Conservation (phyloP, 2,329 filamentous ascomycete genomes). For the Penicillium hordei region DNA sequence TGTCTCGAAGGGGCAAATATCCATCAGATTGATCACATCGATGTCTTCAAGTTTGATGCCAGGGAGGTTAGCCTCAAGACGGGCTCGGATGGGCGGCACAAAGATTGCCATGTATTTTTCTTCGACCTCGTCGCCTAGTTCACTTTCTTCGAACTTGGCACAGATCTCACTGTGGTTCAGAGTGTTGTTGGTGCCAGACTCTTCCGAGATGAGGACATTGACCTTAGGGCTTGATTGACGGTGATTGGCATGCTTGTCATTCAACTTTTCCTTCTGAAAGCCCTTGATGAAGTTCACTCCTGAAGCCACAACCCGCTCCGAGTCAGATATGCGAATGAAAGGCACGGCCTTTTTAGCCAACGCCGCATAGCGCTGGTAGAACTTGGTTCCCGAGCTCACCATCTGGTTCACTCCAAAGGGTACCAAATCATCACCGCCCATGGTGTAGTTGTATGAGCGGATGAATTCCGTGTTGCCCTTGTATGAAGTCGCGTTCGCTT, state of each 20-base stretch:
- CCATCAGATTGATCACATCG: slow-evolving; percentile 75
- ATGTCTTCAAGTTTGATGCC: slow-evolving; percentile 63
- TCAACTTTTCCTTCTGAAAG: slow-evolving; percentile 60
- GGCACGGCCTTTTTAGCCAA: slow-evolving; percentile 61
- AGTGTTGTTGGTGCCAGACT: slow-evolving; percentile 70
- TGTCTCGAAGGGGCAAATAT: slow-evolving; percentile 82
- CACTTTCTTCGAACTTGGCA: slow-evolving; percentile 64
- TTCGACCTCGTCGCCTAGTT: slow-evolving; percentile 48
- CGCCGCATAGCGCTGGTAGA: slow-evolving; percentile 69
- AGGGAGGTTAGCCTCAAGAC: slow-evolving; percentile 67
- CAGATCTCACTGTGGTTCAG: slow-evolving; percentile 70
- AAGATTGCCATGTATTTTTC: slow-evolving; percentile 63
- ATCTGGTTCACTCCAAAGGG: slow-evolving; percentile 67
- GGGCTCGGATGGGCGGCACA: slow-evolving; percentile 63
- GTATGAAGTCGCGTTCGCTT: slow-evolving; percentile 58
- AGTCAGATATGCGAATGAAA: slow-evolving; percentile 70
- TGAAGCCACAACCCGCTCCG: slow-evolving; percentile 70
- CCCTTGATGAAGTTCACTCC: slow-evolving; percentile 74
- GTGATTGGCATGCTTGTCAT: slow-evolving; percentile 40
- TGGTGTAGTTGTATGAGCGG: slow-evolving; percentile 65
- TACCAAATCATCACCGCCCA: slow-evolving; percentile 70
- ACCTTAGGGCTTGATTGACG: slow-evolving; percentile 56
- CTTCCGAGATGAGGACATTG: slow-evolving; percentile 69
- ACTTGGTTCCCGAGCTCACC: slow-evolving; percentile 72
- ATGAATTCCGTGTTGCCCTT: slow-evolving; percentile 68